Evolutionary conservation across 2,329 filamentous ascomycete genomes (phyloP).

Genomic region (Epichloe gansuensis): DNA sequence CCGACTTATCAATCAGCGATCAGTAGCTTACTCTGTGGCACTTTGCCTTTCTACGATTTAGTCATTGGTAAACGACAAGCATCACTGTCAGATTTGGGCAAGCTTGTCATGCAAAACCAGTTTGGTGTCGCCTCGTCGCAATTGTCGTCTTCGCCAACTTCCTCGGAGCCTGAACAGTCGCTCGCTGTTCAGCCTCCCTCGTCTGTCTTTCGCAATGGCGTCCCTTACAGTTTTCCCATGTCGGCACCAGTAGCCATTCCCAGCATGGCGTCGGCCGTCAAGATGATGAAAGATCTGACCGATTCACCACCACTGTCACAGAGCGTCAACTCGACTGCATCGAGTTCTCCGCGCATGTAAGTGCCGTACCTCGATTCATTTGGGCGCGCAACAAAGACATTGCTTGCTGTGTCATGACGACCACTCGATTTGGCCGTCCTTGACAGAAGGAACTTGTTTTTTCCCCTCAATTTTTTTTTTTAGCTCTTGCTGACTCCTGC

Average conservation of each 20-base stretch:
- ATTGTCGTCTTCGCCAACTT: conserved; percentile 15
- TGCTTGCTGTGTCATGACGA: not conserved
- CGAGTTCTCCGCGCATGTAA: conserved; percentile 46
- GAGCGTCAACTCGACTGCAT: conserved; percentile 45
- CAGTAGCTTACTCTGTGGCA: conserved; percentile 7
- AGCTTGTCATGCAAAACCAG: conserved; percentile 33
- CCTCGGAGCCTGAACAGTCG: conserved; percentile 19
- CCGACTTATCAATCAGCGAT: conserved; percentile 6
- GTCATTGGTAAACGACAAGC: conserved; percentile 23
- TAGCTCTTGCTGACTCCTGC: not conserved
- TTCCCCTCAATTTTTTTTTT: not conserved
- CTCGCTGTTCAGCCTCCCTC: conserved; percentile 20
- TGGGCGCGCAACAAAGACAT: not conserved
- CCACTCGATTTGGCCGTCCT: not conserved
- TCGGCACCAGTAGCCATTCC: conserved; percentile 16
- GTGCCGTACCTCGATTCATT: conserved; percentile 12
- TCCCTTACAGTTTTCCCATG: conserved; percentile 10
- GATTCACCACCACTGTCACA: conserved; percentile 43
- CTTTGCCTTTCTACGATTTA: conserved; percentile 9
- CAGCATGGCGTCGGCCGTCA: conserved; percentile 29
- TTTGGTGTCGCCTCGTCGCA: conserved; percentile 20
- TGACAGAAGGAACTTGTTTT: not conserved
- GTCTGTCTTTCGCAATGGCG: conserved; percentile 19
- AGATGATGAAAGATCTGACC: conserved; percentile 30
- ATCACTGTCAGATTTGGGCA: conserved; percentile 29